Evolutionary conservation across 192 early-diverging fungal genomes (phyloP).

Genomic region (Entrophospora sp.): DNA sequence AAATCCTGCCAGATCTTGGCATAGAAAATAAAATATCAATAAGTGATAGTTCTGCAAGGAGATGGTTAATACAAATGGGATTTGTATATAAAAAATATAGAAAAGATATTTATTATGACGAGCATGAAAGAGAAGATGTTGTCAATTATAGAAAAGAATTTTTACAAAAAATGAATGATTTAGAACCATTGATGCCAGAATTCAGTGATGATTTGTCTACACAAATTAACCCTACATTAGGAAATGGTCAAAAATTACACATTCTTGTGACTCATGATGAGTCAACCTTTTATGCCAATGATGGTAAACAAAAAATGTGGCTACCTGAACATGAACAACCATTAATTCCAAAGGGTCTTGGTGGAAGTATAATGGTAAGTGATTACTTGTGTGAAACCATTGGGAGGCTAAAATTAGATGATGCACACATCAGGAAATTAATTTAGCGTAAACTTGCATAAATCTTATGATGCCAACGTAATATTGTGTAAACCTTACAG

Average conservation of each 20-base stretch:
- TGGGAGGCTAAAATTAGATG: too few species aligned
- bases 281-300: background rate
- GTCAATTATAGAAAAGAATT: background rate
- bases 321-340: background rate
- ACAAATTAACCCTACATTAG: too few species aligned
- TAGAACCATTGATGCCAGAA: background rate
- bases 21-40: constrained; percentile 5
- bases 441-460: too few species aligned
- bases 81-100: background rate
- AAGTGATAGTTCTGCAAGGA: background rate
- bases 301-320: background rate
- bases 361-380: background rate
- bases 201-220: background rate
- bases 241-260: too few species aligned
- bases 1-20: background rate
- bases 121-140: background rate
- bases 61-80: background rate
- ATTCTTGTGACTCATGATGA: background rate
- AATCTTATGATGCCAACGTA: too few species aligned
- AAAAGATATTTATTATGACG: constrained; percentile 9
- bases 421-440: too few species aligned
- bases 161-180: background rate
- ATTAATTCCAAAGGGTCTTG: background rate
- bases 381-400: background rate
- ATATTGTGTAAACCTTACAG: too few species aligned